Conservation (phyloP, 768 basidiomycete genomes). For the Bullera alba region DNA sequence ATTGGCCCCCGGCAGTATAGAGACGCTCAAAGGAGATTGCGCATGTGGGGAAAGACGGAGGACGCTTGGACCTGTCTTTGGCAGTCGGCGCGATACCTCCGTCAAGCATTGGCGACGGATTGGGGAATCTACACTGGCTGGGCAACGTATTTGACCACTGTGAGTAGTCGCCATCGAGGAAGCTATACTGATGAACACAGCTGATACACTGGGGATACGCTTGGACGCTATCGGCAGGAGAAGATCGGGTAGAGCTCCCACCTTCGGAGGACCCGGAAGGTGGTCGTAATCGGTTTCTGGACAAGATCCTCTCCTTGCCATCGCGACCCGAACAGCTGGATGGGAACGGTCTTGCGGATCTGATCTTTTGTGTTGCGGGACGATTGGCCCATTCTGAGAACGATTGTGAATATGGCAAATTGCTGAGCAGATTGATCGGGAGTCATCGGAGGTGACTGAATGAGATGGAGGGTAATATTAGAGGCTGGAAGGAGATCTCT, state of each 20-base stretch:
- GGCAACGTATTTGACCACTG: conserved; percentile 27
- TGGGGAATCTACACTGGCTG: conserved; percentile 32
- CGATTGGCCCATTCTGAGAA: not conserved
- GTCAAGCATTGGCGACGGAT: conserved; percentile 20
- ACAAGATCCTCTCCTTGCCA: not conserved
- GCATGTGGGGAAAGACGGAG: conserved; percentile 33
- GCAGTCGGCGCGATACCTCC: conserved; percentile 31
- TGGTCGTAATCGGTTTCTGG: not conserved
- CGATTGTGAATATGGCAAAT: not conserved
- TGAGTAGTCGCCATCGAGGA: conserved; percentile 8
- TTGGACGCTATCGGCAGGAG: not conserved
- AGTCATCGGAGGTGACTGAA: not conserved
- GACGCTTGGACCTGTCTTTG: conserved; percentile 37
- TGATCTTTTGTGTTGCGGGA: not conserved
- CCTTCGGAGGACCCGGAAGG: not conserved
- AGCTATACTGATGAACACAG: conserved; percentile 2
- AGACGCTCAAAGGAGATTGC: conserved; percentile 28
- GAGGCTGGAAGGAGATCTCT: too few relatives aligned
- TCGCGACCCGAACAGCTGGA: not conserved
- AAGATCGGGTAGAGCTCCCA: not conserved
- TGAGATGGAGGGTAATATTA: not conserved
- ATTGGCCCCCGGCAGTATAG: conserved; percentile 23
- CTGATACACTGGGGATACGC: conserved; percentile 19
- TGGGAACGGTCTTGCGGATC: conserved; percentile 1
- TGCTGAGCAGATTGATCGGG: not conserved